Conservation (phyloP, 805 yeast species). For the Wickerhamomyces silvicola region DNA sequence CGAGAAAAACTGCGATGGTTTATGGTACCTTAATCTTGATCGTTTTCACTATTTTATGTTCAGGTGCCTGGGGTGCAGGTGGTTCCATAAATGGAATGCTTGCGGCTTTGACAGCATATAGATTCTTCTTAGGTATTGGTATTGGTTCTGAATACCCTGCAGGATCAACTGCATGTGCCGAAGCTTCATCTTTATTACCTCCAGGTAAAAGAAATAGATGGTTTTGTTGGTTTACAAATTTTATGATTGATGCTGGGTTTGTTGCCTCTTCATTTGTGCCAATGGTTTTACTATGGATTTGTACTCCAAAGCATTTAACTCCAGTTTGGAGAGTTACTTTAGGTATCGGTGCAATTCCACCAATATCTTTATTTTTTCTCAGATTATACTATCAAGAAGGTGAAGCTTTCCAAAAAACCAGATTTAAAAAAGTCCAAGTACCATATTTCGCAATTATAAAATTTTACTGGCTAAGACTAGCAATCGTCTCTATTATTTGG, state of each 20-base stretch:
- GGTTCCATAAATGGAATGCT: constrained; percentile 70
- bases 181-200: constrained; percentile 73
- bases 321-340: constrained; percentile 90
- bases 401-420: constrained; percentile 60
- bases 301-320: constrained; percentile 58
- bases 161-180: constrained; percentile 90
- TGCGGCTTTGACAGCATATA: constrained; percentile 74
- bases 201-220: constrained; percentile 84
- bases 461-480: constrained; percentile 78
- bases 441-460: constrained; percentile 69
- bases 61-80: constrained; percentile 79
- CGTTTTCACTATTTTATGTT: constrained; percentile 67
- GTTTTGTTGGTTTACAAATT: constrained; percentile 83
- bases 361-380: constrained; percentile 67
- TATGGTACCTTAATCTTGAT: constrained; percentile 70
- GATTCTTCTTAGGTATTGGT: constrained; percentile 85
- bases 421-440: constrained; percentile 53
- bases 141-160: constrained; percentile 96
- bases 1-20: constrained; percentile 81
- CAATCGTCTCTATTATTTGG: constrained; percentile 75
- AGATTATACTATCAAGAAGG: constrained; percentile 74
- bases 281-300: constrained; percentile 79
- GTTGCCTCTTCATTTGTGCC: constrained; percentile 83
- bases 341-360: constrained; percentile 88
- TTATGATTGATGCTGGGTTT: constrained; percentile 83